Conservation (phyloP, 2,329 filamentous ascomycete genomes). For the Aspergillus melleus region DNA sequence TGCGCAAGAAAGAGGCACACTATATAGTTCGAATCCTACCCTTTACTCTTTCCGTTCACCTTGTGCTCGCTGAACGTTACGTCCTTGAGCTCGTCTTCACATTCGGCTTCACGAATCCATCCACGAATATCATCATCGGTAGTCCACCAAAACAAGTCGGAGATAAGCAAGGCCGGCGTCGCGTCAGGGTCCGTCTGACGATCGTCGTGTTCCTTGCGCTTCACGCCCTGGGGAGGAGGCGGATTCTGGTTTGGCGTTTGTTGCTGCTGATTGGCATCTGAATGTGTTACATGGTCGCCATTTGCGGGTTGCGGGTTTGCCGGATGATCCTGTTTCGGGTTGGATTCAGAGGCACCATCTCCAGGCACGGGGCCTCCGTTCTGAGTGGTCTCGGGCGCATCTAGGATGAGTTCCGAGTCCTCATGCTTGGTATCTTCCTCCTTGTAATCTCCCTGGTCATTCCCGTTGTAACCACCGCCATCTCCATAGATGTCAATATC, state of each 20-base stretch:
- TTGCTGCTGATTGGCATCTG: constrained; percentile 22
- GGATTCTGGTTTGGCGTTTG: constrained; percentile 21
- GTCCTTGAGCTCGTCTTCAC: constrained; percentile 83
- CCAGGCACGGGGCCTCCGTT: constrained; percentile 21
- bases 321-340: constrained; percentile 26
- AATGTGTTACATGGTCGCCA: constrained; percentile 24
- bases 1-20: background rate
- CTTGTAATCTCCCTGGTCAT: constrained; percentile 47
- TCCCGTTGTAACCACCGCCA: constrained; percentile 49
- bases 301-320: constrained; percentile 24
- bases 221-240: constrained; percentile 56
- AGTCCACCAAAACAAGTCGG: constrained; percentile 94
- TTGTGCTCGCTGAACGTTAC: constrained; percentile 98
- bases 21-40: constrained; percentile 55
- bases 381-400: constrained; percentile 35
- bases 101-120: constrained; percentile 76
- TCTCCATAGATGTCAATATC: constrained; percentile 71
- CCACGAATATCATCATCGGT: constrained; percentile 92
- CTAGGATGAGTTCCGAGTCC: constrained; percentile 41
- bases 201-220: constrained; percentile 62
- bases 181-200: constrained; percentile 60
- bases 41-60: constrained; percentile 98
- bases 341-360: constrained; percentile 18
- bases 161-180: constrained; percentile 75
- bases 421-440: constrained; percentile 36